These are phyloP conservation scores for Kuraishia hungarica DNA, from an alignment of 805 yeast genomes.

Conservation along the genomic window DNA sequence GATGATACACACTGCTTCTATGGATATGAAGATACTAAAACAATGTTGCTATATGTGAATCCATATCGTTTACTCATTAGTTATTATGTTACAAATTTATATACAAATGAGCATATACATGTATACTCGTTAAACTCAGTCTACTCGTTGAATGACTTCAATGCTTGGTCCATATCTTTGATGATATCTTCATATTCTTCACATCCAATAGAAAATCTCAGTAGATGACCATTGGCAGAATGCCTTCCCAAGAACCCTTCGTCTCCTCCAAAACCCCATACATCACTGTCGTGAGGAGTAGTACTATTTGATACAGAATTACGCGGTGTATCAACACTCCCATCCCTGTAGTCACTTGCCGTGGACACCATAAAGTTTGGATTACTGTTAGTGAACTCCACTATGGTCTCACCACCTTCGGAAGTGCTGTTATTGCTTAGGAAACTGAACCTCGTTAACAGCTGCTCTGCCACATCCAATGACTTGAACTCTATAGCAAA, in stretches of 20 bases:
- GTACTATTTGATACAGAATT: background rate
- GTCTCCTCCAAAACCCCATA: background rate
- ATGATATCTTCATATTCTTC: conserved; percentile 44
- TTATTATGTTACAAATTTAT: too few species aligned
- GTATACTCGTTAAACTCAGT: too few species aligned
- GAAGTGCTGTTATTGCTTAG: conserved; percentile 40
- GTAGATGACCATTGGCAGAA: conserved; percentile 19
- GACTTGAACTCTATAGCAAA: conserved; percentile 31
- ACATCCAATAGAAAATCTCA: conserved; percentile 45
- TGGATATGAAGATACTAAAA: too few species aligned
- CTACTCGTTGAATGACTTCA: conserved; percentile 10
- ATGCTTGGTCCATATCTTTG: conserved; percentile 35
- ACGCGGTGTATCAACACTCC: background rate
- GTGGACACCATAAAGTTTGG: conserved; percentile 17
- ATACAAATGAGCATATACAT: background rate
- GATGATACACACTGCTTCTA: too few species aligned
- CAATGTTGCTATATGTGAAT: too few species aligned
- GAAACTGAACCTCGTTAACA: conserved; percentile 38
- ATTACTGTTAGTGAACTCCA: conserved; percentile 31
- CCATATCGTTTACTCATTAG: too few species aligned
- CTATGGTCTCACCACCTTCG: conserved; percentile 43
- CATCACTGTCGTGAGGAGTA: background rate
- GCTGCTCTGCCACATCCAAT: conserved; percentile 26
- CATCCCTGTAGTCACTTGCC: background rate
- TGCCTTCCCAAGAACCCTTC: conserved; percentile 1